Evolutionary conservation across 352 stramenopile genomes (phyloP).

Genomic region (Phytophthora fragariaefolia): DNA sequence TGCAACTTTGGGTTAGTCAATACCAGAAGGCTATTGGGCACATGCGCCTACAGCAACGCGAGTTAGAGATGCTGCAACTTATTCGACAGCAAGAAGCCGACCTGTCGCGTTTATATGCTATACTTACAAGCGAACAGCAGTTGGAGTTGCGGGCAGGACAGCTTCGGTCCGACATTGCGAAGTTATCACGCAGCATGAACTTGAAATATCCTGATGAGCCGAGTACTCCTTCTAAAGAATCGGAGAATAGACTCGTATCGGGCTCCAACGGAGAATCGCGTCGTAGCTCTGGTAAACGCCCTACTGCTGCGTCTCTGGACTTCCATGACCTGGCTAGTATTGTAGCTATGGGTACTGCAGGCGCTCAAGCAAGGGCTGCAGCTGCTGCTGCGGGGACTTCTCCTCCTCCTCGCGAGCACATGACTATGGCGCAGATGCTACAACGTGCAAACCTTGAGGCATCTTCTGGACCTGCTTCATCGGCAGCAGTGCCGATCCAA

Average conservation of each 20-base stretch:
- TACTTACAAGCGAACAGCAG: conserved; percentile 66
- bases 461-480: conserved; percentile 9
- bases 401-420: conserved; percentile 34
- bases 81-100: conserved; percentile 86
- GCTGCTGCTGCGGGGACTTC: conserved; percentile 2
- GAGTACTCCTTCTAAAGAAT: conserved; percentile 23
- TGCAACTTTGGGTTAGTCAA: conserved; percentile 88
- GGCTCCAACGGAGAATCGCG: conserved; percentile 13
- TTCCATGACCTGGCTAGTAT: conserved; percentile 63
- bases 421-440: conserved; percentile 48
- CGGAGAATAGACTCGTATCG: conserved; percentile 24
- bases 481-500: conserved; percentile 5
- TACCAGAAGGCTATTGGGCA: conserved; percentile 90
- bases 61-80: conserved; percentile 85
- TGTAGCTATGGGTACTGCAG: conserved; percentile 40
- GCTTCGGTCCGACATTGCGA: conserved; percentile 77
- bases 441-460: conserved; percentile 35
- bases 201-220: conserved; percentile 63
- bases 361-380: conserved; percentile 28
- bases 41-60: conserved; percentile 87
- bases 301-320: conserved; percentile 46
- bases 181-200: conserved; percentile 76
- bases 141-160: conserved; percentile 67
- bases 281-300: conserved; percentile 26
- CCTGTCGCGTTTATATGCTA: conserved; percentile 67